These are phyloP conservation scores for Tilletia horrida DNA, from an alignment of 1,284 basidiomycete species.

Conservation along the genomic window DNA sequence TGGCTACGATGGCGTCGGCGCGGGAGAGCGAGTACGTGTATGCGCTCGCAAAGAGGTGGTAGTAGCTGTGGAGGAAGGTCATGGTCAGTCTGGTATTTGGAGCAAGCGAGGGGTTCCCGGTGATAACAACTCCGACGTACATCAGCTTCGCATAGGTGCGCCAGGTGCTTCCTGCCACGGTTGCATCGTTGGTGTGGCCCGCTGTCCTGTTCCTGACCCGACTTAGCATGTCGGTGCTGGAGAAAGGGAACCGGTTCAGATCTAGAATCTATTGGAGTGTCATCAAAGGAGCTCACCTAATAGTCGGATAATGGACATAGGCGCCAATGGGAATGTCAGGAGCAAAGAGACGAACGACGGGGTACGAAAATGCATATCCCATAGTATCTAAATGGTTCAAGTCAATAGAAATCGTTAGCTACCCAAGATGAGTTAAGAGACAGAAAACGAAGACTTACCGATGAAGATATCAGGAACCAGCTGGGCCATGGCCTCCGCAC, in stretches of 20 bases:
- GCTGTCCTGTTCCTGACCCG: constrained; percentile 65
- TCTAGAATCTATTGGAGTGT: no score
- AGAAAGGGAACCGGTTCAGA: background rate
- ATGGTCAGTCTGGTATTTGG: no score
- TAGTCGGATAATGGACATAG: constrained; percentile 95
- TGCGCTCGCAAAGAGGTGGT: constrained; percentile 76
- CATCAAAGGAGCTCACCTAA: constrained; percentile 55
- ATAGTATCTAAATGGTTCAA: no score
- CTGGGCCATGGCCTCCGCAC: constrained; percentile 69
- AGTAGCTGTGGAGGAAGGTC: constrained; percentile 67
- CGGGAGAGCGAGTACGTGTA: constrained; percentile 74
- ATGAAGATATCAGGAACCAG: constrained; percentile 85
- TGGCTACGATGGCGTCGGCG: constrained; percentile 76
- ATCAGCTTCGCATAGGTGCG: constrained; percentile 70
- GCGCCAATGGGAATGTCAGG: constrained; percentile 72
- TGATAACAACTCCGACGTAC: constrained; percentile 60
- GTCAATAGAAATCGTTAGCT: no score
- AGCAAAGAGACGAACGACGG: constrained; percentile 65
- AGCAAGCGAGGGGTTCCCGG: no score
- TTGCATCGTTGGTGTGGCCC: constrained; percentile 66
- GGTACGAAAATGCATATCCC: constrained; percentile 94
- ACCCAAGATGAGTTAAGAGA: background rate
- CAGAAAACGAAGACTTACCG: constrained; percentile 60
- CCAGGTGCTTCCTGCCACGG: constrained; percentile 63
- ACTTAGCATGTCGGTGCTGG: constrained; percentile 78